Percentiles rank a stretch among this genome's conserved stretches.
These are phyloP conservation scores for Candolleomyces aberdarensis DNA, from an alignment of 768 basidiomycete genomes.

Conservation along the genomic window DNA sequence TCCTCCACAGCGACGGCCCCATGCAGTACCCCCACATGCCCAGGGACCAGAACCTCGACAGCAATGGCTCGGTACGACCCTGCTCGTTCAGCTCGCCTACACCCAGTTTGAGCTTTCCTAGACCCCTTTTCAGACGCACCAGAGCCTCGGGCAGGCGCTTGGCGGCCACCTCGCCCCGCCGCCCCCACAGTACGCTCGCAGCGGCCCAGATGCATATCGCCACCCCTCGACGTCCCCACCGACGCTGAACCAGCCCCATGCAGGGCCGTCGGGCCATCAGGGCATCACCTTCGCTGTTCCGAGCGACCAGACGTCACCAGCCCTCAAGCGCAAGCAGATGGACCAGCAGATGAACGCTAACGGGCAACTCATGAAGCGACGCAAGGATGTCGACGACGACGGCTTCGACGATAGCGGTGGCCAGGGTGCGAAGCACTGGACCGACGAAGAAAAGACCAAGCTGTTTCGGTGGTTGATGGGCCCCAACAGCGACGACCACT, in stretches of 20 bases:
- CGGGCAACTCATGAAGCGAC: conserved; percentile 9
- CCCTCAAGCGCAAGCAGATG: conserved; percentile 40
- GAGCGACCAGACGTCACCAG: conserved; percentile 30
- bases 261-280: conserved; percentile 31
- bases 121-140: conserved; percentile 40
- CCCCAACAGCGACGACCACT: conserved; percentile 66
- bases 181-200: conserved; percentile 16
- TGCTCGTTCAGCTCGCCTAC: conserved; percentile 20
- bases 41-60: conserved; percentile 55
- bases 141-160: conserved; percentile 62
- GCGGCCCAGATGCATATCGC: conserved; percentile 27
- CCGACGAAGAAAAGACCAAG: conserved; percentile 77
- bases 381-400: conserved; percentile 28
- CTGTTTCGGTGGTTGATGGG: conserved; percentile 81
- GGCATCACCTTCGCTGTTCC: conserved; percentile 37
- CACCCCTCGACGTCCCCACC: conserved; percentile 37
- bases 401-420: conserved; percentile 45
- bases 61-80: conserved; percentile 55
- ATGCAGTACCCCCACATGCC: conserved; percentile 64
- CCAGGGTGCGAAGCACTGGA: conserved; percentile 81
- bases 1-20: conserved; percentile 44
- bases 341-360: conserved; percentile 31
- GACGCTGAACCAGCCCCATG: conserved; percentile 33
- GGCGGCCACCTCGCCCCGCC: conserved; percentile 46
- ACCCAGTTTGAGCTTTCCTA: conserved; percentile 10